Evolutionary conservation across 2,329 filamentous ascomycete species (phyloP).

Genomic region (Verruconis gallopava): DNA sequence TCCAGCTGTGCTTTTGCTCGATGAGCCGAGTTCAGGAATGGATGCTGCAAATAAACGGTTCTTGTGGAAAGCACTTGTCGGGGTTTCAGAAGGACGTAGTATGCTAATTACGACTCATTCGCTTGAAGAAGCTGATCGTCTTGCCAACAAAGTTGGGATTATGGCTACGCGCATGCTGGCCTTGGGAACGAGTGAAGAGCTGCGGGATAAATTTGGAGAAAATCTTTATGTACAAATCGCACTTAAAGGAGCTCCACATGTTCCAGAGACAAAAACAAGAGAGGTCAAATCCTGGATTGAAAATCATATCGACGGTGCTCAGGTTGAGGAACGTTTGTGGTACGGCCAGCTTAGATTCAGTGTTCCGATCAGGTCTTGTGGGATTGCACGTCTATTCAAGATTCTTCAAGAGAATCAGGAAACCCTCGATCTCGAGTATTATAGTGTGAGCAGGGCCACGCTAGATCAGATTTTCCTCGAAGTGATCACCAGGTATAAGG

Average conservation of each 20-base stretch:
- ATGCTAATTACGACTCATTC: conserved; percentile 83
- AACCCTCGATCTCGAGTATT: conserved; percentile 64
- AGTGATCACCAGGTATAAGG: conserved; percentile 69
- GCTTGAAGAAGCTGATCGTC: conserved; percentile 89
- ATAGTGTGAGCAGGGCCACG: conserved; percentile 74
- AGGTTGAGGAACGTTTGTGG: conserved; percentile 60
- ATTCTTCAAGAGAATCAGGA: conserved; percentile 59
- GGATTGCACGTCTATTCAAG: conserved; percentile 58
- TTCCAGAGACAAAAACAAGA: conserved; percentile 53
- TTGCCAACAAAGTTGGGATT: conserved; percentile 74
- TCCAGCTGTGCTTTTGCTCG: conserved; percentile 71
- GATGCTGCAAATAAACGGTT: conserved; percentile 82
- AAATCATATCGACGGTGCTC: conserved; percentile 47
- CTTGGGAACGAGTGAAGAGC: conserved; percentile 58
- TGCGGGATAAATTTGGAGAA: conserved; percentile 65
- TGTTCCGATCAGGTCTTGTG: conserved; percentile 40
- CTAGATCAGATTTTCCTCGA: conserved; percentile 82
- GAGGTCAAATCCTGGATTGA: conserved; percentile 53
- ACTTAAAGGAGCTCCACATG: conserved; percentile 60
- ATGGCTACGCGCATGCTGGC: conserved; percentile 78
- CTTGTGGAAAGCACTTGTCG: conserved; percentile 79
- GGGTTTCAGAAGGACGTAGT: conserved; percentile 62
- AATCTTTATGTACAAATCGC: conserved; percentile 73
- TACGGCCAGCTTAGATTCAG: conserved; percentile 84
- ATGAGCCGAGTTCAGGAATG: conserved; percentile 80